Percentiles rank a stretch among this genome's conserved stretches.
Evolutionary conservation across 768 basidiomycete species (phyloP).

Genomic region (Baorangia bicolor): DNA sequence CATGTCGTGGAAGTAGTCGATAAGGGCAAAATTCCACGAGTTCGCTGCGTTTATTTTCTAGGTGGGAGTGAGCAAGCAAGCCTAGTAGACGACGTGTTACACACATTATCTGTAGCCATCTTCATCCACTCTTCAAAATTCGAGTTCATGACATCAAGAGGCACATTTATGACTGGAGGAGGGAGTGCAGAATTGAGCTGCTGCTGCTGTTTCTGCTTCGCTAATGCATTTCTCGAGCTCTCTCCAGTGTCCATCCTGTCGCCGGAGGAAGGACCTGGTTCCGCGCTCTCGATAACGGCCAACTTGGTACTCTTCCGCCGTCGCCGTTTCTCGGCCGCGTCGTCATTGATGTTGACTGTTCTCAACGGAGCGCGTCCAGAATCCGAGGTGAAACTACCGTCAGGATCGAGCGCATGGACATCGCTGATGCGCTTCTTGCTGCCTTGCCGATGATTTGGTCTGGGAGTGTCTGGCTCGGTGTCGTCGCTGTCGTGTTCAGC

Average conservation of each 20-base stretch:
- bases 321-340: slow-evolving; percentile 81
- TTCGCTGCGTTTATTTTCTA: slow-evolving; percentile 99
- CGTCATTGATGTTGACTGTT: slow-evolving; percentile 66
- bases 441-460: slow-evolving; percentile 20
- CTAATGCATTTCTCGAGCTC: slow-evolving; percentile 42
- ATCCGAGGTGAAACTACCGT: slow-evolving; percentile 36
- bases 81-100: neutral
- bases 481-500: slow-evolving; percentile 29
- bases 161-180: slow-evolving; percentile 56
- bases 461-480: slow-evolving; percentile 35
- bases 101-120: slow-evolving; percentile 96
- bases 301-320: slow-evolving; percentile 77
- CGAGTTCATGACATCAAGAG: slow-evolving; percentile 82
- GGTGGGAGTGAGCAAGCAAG: slow-evolving; percentile 9
- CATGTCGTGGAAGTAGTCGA: slow-evolving; percentile 99
- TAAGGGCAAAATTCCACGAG: slow-evolving; percentile 96
- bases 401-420: slow-evolving; percentile 38
- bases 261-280: slow-evolving; percentile 56
- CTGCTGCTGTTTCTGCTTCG: slow-evolving; percentile 57
- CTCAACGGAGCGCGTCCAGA: slow-evolving; percentile 41
- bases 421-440: slow-evolving; percentile 49
- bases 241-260: slow-evolving; percentile 39
- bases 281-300: slow-evolving; percentile 51
- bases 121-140: slow-evolving; percentile 99
- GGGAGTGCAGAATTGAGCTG: slow-evolving; percentile 60